phyloP scores from a whole-genome alignment of 495 filamentous ascomycete species.

The Massariosphaeria phaeospora region DNA sequence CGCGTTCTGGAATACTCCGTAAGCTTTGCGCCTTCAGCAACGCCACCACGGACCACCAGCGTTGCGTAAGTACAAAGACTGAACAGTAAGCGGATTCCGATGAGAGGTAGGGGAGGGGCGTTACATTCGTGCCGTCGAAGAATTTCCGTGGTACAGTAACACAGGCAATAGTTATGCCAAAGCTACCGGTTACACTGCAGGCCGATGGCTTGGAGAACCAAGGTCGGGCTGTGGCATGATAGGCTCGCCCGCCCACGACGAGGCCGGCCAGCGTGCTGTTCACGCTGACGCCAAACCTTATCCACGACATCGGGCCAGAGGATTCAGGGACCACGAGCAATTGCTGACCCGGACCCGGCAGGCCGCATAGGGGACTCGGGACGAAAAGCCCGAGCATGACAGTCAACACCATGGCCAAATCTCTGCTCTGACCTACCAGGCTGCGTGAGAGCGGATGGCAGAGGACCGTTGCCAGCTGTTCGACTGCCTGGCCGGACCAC shows the following conservation, averaged over 20 bases:
- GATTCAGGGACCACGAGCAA: conserved; percentile 25
- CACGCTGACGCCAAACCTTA: conserved; percentile 19
- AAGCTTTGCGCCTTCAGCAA: too few species aligned
- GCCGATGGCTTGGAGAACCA: not conserved
- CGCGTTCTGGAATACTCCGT: too few species aligned
- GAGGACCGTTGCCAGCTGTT: too few species aligned
- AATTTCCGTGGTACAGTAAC: conserved; percentile 22
- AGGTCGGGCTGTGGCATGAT: conserved; percentile 14
- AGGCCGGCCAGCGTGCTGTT: conserved; percentile 9
- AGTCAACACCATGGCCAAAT: conserved; percentile 25
- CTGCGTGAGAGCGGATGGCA: too few species aligned
- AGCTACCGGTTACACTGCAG: conserved; percentile 29
- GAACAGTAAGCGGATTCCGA: not conserved
- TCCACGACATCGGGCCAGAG: conserved; percentile 12
- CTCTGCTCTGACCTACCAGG: too few species aligned
- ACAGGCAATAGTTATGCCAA: conserved; percentile 21
- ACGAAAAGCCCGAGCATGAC: conserved; percentile 34
- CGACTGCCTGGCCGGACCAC: conserved; percentile 9
- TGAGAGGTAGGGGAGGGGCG: conserved; percentile 23
- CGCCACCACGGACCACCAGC: not conserved
- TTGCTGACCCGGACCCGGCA: conserved; percentile 22
- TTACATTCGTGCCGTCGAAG: conserved; percentile 23
- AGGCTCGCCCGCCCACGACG: conserved; percentile 3
- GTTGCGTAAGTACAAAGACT: not conserved
- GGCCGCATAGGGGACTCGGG: conserved; percentile 21